Base-by-base conservation (phyloP, 371 early-diverging fungal genomes). In the Sporodiniella umbellata region DNA sequence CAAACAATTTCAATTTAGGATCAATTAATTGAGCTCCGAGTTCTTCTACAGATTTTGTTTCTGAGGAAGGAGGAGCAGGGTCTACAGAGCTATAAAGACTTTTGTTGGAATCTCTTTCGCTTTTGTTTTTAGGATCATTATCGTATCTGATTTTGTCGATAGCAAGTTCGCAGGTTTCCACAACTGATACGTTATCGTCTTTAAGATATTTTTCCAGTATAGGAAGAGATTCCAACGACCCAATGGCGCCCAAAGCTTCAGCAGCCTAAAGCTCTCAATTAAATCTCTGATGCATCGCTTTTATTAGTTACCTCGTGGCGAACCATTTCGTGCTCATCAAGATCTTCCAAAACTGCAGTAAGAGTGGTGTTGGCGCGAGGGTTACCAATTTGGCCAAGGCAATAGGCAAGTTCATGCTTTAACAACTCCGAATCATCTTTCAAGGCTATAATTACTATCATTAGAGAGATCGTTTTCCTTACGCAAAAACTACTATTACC, bases 401-500 rank as follows among this genome's bases (percentile, higher is more conserved):
- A 94, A 72, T 99, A 99, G 48, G 99, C 99, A 38, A 98, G 73
- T 75, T 99, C 99, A 68, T 99, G 99, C 73, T 97, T 95, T 48
- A 99, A 81, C 42, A 99, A 80, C 31, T 94, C 96, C 22, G 97
- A 96, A 33, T 86, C 85, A 59, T 90, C 93, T 44, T 64, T 66
- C 54, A 99, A 91, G 3, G 86, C 92, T 88, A 30, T 1, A n/a
- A n/a, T n/a, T n/a, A n/a, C n/a, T n/a, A n/a, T n/a, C n/a, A n/a
- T n/a, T n/a, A n/a, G n/a, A n/a, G n/a, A n/a, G n/a, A n/a, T n/a
- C n/a, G n/a, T n/a, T n/a, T n/a, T n/a, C n/a, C n/a, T n/a, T n/a
- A n/a, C n/a, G n/a, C n/a, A n/a, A n/a, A n/a, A n/a, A n/a, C n/a
- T n/a, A n/a, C n/a, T n/a, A n/a, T 43, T 72, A 89, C 88, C 92